Evolutionary conservation across 305 asterid species (phyloP), one percentile per base, ranked within the genome.

Genomic region (Ajuga reptans): DNA sequence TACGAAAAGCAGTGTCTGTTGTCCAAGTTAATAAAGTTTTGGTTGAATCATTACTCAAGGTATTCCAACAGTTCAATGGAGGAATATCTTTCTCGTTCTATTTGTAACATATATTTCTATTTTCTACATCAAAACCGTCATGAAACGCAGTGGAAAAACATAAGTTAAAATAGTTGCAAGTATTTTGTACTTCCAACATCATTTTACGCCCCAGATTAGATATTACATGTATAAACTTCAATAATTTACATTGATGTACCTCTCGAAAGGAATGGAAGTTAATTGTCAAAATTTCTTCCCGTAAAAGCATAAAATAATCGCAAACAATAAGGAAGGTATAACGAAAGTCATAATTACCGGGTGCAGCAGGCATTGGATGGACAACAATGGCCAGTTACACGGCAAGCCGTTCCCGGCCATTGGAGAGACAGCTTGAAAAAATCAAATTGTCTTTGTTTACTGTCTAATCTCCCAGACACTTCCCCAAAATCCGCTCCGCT

Each of bases 381-480:
- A 54, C 96, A 87, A 41, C 96, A 89, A 11, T 14, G 78, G 76
- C 68, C 83, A 37, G 82, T 83, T 14, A 67, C 47, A 54, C 77
- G 79, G 79, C 96, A 89, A 36, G 68, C 52, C 0, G 96, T 86
- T 68, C 86, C 92, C 11, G 95, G 92, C 96, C 96, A 86, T 53
- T 75, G 84, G 66, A 89, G 86, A 73, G 95, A 72, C 37, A 90
- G 75, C 85, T 53, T 79, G 79, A 87, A 87, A 79, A 71, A 90
- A 84, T 90, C 96, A 53, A 90, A 90, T 56, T 83, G 85, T 64
- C 89, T 77, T 66, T 80, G 82, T 0, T 64, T 9, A 55, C 52
- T 7, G 52, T 77, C 77, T 61, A 65, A 50, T 54, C 24, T 43
- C 62, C 75, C 73, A 60, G 64, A 49, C 57, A 31, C 49, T 50